Evolutionary conservation across 2,329 filamentous ascomycete species (phyloP), one percentile per base, ranked within the genome.

Genomic region (Arthrobotrys musiformis): DNA sequence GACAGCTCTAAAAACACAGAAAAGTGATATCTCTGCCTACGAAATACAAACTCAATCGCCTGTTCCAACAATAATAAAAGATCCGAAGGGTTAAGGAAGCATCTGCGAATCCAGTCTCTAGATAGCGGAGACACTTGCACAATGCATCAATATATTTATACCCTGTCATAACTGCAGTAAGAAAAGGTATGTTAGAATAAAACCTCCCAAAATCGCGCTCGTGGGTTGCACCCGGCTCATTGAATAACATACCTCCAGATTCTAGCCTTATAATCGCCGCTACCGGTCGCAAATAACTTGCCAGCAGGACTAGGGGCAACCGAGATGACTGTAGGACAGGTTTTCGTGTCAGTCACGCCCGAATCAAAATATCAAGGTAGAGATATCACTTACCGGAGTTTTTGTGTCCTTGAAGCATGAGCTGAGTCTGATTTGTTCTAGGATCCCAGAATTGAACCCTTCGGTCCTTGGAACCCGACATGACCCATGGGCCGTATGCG

Each of bases 391-490:
- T 84, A 90, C 89, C 89, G 9, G 93, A 97, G 85, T 98, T 98
- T 88, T 98, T 98, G 84, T 99, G 95, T 26, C 95, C 95, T 84
- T 98, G 95, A 78, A 99, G 88, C 95, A 98, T 98, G 83, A 99
- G 91, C 85, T 98, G 94, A 0, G 94, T 96, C 80, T 92, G 91
- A 37, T 94, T 95, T 19, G 93, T 97, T 81, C 91, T 89, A 19
- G 95, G 94, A 82, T 99, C 94, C 95, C 95, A 99, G 87, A 99
- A 98, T 83, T 98, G 95, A 22, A 99, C 95, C 58, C 95, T 94
- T 62, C 95, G 90, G 82, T 99, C 95, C 86, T 99, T 99, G 78
- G 93, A 97, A 50, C 95, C 95, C 79, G 93, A 97, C 84, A 99
- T 91, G 70, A 99, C 94, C 95, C 95, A 99, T 81, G 91, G 89